Evolutionary conservation across 108 stramenopile genomes (phyloP).

Genomic region (Craspedostauros australis): DNA sequence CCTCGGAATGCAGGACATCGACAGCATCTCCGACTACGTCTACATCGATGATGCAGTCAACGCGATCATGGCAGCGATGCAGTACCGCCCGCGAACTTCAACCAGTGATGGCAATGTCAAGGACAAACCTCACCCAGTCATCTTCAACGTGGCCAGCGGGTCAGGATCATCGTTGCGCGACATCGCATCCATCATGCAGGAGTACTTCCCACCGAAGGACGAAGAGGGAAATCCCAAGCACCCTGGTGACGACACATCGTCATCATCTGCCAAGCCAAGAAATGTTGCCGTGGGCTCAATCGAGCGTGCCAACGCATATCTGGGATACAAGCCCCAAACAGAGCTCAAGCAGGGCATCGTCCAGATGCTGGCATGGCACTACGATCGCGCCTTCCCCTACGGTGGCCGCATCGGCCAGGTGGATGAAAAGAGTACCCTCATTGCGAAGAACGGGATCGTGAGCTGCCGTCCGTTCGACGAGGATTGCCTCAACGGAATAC

Average conservation of each 20-base stretch:
- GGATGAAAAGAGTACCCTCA: conserved; percentile 3
- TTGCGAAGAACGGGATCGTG: conserved; percentile 31
- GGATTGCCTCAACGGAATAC: conserved; percentile 65
- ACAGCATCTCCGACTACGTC: conserved; percentile 59
- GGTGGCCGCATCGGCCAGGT: conserved; percentile 13
- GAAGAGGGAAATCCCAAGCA: neutral
- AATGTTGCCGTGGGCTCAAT: conserved; percentile 37
- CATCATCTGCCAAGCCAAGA: neutral
- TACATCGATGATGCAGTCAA: conserved; percentile 89
- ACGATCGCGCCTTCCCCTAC: conserved; percentile 65
- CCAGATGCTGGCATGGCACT: conserved; percentile 67
- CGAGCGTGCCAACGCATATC: conserved; percentile 39
- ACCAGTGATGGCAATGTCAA: neutral
- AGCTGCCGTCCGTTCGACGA: conserved; percentile 56
- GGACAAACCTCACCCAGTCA: conserved; percentile 34
- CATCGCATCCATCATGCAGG: conserved; percentile 33
- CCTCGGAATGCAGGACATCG: neutral
- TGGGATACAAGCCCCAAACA: conserved; percentile 61
- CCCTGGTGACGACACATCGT: neutral
- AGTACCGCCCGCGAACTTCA: conserved; percentile 31
- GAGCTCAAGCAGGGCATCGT: conserved; percentile 51
- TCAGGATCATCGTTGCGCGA: conserved; percentile 38
- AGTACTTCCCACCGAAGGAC: conserved; percentile 31
- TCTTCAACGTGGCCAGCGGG: conserved; percentile 77
- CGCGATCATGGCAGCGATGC: conserved; percentile 78